Evolutionary conservation across 495 filamentous ascomycete species (phyloP).

Genomic region (Trichoderma gamsii): DNA sequence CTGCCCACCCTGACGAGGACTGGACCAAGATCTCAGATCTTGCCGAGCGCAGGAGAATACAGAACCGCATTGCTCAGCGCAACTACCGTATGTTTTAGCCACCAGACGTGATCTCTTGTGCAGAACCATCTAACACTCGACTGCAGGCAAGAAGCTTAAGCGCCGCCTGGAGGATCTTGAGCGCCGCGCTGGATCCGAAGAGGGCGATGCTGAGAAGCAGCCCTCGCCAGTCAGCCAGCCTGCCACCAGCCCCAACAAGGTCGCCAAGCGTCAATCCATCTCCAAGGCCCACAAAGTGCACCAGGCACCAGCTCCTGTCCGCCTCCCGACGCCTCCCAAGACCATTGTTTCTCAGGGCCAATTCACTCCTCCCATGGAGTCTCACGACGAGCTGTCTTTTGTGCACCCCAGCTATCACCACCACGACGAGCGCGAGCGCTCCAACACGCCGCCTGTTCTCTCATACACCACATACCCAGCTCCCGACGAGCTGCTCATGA

Average conservation of each 20-base stretch:
- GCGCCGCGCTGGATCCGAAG: conserved; percentile 78
- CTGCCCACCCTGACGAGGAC: conserved; percentile 94
- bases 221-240: conserved; percentile 6
- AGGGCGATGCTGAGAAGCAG: conserved; percentile 52
- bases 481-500: conserved; percentile 59
- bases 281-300: conserved; percentile 39
- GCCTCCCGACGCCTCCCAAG: conserved; percentile 30
- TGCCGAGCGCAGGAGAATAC: conserved; percentile 87
- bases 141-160: conserved; percentile 95
- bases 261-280: conserved; percentile 36
- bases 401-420: conserved; percentile 27
- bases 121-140: background rate
- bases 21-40: conserved; percentile 99
- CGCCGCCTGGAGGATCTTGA: conserved; percentile 94
- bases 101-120: background rate
- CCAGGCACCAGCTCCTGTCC: conserved; percentile 40
- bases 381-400: conserved; percentile 42
- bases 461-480: conserved; percentile 58
- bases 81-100: conserved; percentile 85
- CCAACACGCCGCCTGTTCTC: conserved; percentile 66
- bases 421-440: conserved; percentile 54
- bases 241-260: conserved; percentile 41
- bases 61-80: conserved; percentile 95
- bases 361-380: conserved; percentile 55
- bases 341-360: conserved; percentile 41